phyloP scores from a whole-genome alignment of 2,329 filamentous ascomycete species.

The Claviceps paspali region DNA sequence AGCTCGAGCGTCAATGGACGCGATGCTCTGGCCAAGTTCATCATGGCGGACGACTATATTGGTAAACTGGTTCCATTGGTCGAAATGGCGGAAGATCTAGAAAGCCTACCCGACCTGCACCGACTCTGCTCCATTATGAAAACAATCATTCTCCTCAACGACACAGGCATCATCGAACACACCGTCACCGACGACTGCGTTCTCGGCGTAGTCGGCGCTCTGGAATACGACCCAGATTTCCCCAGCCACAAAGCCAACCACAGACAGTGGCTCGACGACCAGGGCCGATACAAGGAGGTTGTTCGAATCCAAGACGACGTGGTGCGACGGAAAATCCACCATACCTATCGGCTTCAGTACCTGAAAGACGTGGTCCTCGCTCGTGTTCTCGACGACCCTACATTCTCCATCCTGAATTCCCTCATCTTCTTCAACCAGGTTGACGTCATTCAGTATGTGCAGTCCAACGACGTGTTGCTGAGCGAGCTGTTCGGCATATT shows the following conservation, averaged over 20 bases:
- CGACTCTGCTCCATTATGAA: slow-evolving; percentile 97
- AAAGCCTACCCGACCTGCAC: slow-evolving; percentile 75
- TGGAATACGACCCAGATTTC: slow-evolving; percentile 97
- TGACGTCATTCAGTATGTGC: slow-evolving; percentile 91
- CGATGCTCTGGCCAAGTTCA: slow-evolving; percentile 74
- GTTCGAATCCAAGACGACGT: slow-evolving; percentile 74
- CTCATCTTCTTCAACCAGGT: slow-evolving; percentile 99
- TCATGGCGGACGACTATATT: slow-evolving; percentile 77
- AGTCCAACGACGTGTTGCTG: slow-evolving; percentile 62
- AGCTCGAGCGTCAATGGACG: slow-evolving; percentile 61
- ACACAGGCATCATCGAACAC: slow-evolving; percentile 86
- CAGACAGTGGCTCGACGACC: slow-evolving; percentile 76
- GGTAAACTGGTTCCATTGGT: slow-evolving; percentile 74
- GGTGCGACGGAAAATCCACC: slow-evolving; percentile 83
- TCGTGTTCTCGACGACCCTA: slow-evolving; percentile 90
- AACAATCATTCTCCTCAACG: slow-evolving; percentile 83
- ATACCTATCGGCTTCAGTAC: slow-evolving; percentile 90
- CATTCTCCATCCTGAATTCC: slow-evolving; percentile 92
- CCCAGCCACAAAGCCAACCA: slow-evolving; percentile 96
- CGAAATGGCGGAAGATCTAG: slow-evolving; percentile 76
- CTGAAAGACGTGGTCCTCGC: slow-evolving; percentile 97
- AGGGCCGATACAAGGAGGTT: slow-evolving; percentile 89
- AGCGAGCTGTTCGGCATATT: slow-evolving; percentile 83
- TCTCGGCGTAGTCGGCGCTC: slow-evolving; percentile 79
- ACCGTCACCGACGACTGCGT: slow-evolving; percentile 83